phyloP scores from a whole-genome alignment of 129 eudicot genomes.

The Heracleum sosnowskyi region DNA sequence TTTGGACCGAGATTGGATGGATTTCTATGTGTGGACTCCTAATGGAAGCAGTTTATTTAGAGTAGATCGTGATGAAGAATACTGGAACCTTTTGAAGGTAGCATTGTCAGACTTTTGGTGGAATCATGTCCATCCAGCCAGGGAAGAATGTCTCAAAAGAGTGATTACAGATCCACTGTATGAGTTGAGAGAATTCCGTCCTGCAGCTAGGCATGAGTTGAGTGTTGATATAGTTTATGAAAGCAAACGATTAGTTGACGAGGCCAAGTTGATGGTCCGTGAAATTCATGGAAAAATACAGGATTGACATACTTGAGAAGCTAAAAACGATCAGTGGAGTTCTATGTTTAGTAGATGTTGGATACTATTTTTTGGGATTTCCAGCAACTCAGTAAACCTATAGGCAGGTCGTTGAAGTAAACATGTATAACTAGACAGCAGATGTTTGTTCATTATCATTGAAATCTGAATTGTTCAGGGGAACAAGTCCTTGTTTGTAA shows the following conservation, averaged over 20 bases:
- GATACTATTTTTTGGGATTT: not conserved
- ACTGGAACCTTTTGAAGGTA: conserved; percentile 54
- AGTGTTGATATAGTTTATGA: conserved; percentile 39
- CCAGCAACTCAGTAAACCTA: not conserved
- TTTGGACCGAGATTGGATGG: conserved; percentile 85
- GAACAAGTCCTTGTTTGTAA: no score
- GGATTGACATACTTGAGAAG: conserved; percentile 6
- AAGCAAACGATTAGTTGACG: conserved; percentile 50
- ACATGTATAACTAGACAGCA: not conserved
- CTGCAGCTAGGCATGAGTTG: conserved; percentile 65
- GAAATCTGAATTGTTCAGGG: no score
- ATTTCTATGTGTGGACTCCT: conserved; percentile 79
- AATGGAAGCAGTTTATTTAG: conserved; percentile 82
- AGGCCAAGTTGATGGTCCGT: conserved; percentile 53
- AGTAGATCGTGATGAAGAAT: conserved; percentile 54
- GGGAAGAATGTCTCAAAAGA: conserved; percentile 39
- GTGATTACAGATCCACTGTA: conserved; percentile 47
- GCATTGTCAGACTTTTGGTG: conserved; percentile 88
- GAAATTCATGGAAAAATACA: conserved; percentile 55
- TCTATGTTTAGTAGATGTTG: not conserved
- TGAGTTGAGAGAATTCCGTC: conserved; percentile 44
- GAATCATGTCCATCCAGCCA: conserved; percentile 68
- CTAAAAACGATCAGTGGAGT: not conserved
- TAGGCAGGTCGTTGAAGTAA: not conserved
- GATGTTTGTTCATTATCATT: no score